These are phyloP conservation scores for Rutstroemia sp. DNA, from an alignment of 2,329 filamentous ascomycete species.

Conservation along the genomic window DNA sequence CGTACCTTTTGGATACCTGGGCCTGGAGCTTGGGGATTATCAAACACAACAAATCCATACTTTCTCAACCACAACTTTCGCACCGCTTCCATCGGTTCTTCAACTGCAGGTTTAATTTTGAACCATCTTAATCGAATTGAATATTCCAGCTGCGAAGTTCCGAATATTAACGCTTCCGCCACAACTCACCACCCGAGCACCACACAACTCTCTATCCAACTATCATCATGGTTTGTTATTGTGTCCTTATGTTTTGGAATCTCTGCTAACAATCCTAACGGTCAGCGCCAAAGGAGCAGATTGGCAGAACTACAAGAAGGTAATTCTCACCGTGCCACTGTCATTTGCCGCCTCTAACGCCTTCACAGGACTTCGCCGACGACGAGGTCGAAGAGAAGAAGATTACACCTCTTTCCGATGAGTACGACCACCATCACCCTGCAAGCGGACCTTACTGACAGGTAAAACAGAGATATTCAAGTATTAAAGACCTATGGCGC, in stretches of 20 bases:
- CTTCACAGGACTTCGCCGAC: constrained; percentile 58
- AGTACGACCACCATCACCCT: constrained; percentile 53
- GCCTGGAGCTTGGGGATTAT: constrained; percentile 10
- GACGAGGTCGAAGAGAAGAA: constrained; percentile 99
- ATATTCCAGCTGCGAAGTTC: neutral
- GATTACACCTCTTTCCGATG: constrained; percentile 93
- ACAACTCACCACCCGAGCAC: neutral
- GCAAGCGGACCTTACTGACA: constrained; percentile 20
- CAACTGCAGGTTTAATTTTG: neutral
- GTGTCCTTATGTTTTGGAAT: neutral
- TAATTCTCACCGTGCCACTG: constrained; percentile 27
- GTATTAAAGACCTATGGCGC: constrained; percentile 98
- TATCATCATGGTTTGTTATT: constrained; percentile 8
- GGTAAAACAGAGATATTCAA: constrained; percentile 79
- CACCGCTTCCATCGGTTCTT: neutral
- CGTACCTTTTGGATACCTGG: constrained; percentile 11
- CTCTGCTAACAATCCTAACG: neutral
- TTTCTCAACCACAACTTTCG: neutral
- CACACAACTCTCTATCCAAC: neutral
- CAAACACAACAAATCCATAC: constrained; percentile 6
- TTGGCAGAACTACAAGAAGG: constrained; percentile 99
- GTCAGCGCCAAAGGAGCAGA: constrained; percentile 54
- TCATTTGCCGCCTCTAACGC: constrained; percentile 4
- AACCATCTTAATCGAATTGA: neutral
- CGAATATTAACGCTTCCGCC: neutral